Evolutionary conservation across 2,329 filamentous ascomycete genomes (phyloP).

Genomic region (Aspergillus transmontanensis): DNA sequence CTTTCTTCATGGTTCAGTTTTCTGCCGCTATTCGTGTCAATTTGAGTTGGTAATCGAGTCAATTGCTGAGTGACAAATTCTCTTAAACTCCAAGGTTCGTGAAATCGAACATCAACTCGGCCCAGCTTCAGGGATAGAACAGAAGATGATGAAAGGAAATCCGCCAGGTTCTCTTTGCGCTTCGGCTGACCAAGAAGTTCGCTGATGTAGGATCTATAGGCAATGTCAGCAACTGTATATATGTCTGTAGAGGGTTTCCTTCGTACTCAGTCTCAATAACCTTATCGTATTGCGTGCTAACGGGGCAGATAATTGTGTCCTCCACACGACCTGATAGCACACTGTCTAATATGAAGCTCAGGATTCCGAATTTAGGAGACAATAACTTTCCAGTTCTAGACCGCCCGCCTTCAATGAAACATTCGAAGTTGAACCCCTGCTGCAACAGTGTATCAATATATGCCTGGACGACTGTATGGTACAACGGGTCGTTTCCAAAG

Average conservation of each 20-base stretch:
- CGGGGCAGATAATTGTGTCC: conserved; percentile 90
- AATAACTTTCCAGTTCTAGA: conserved; percentile 92
- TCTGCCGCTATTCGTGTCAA: conserved; percentile 38
- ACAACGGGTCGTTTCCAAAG: conserved; percentile 89
- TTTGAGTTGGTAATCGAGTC: conserved; percentile 53
- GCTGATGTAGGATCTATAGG: conserved; percentile 76
- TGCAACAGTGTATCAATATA: conserved; percentile 93
- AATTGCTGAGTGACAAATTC: conserved; percentile 80
- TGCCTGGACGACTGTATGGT: conserved; percentile 88
- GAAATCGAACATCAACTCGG: conserved; percentile 91
- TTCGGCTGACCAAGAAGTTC: conserved; percentile 94
- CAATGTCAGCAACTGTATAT: conserved; percentile 14
- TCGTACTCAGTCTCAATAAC: conserved; percentile 86
- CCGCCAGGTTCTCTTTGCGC: conserved; percentile 87
- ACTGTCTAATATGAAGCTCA: conserved; percentile 89
- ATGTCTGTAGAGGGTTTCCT: neutral
- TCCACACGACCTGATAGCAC: conserved; percentile 83
- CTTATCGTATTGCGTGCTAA: conserved; percentile 98
- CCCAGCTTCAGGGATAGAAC: conserved; percentile 87
- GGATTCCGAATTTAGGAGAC: conserved; percentile 91
- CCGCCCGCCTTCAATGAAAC: conserved; percentile 93
- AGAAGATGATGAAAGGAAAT: conserved; percentile 86
- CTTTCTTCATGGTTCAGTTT: conserved; percentile 57
- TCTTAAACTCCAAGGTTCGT: conserved; percentile 90
- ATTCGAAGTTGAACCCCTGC: conserved; percentile 92